These are phyloP conservation scores for Magnusiomyces magnusii DNA, from an alignment of 1,139 yeast species.

Conservation along the genomic window DNA sequence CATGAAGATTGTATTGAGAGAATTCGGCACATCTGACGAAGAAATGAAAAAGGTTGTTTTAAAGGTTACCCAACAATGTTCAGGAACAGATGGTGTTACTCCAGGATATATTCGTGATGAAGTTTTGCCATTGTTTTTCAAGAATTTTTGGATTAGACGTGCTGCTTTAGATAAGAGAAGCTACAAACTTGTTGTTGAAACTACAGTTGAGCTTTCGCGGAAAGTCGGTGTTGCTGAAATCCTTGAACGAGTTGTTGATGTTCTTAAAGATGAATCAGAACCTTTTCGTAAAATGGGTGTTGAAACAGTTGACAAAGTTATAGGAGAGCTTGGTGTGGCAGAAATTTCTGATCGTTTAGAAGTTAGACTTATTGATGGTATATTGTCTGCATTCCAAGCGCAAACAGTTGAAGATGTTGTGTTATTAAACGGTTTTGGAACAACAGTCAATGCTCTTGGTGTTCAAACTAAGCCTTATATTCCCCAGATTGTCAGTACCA, in stretches of 20 bases:
- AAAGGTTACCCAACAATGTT: slow-evolving; percentile 50
- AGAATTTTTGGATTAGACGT: slow-evolving; percentile 61
- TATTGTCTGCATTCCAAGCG: slow-evolving; percentile 77
- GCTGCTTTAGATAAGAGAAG: slow-evolving; percentile 44
- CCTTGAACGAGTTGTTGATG: slow-evolving; percentile 49
- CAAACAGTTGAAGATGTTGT: slow-evolving; percentile 51
- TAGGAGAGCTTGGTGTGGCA: slow-evolving; percentile 41
- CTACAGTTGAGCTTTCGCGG: slow-evolving; percentile 60
- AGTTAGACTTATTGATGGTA: slow-evolving; percentile 67
- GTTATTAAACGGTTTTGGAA: slow-evolving; percentile 57
- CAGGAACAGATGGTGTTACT: slow-evolving; percentile 46
- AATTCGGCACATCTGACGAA: slow-evolving; percentile 77
- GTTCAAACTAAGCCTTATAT: slow-evolving; percentile 64
- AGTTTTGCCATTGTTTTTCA: slow-evolving; percentile 57
- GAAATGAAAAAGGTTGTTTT: slow-evolving; percentile 78
- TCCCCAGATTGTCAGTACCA: slow-evolving; percentile 64
- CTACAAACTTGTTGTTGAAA: slow-evolving; percentile 57
- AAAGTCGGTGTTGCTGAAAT: slow-evolving; percentile 61
- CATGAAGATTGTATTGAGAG: slow-evolving; percentile 57
- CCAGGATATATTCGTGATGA: slow-evolving; percentile 41
- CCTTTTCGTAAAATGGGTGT: slow-evolving; percentile 72
- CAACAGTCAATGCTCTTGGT: slow-evolving; percentile 63
- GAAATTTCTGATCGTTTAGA: slow-evolving; percentile 56
- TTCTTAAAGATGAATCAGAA: slow-evolving; percentile 76
- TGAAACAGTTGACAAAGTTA: slow-evolving; percentile 52